These are phyloP conservation scores for Collybiopsis luxurians DNA, from an alignment of 768 basidiomycete species.

Conservation along the genomic window DNA sequence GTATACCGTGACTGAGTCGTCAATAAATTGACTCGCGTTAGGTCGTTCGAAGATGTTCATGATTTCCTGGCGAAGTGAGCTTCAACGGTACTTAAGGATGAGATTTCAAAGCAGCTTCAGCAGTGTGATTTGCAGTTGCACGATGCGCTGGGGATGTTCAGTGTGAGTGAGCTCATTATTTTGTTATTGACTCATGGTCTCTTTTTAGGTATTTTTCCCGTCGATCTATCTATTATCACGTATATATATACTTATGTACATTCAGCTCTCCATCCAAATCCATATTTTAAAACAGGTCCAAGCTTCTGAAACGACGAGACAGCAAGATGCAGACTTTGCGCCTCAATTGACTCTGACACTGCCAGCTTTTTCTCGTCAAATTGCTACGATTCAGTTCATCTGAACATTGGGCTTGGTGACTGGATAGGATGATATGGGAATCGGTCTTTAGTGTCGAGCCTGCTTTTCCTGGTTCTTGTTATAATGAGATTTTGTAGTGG, in stretches of 20 bases:
- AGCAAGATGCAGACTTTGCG: conserved; percentile 35
- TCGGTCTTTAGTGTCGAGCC: no score
- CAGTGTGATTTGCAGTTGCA: conserved; percentile 48
- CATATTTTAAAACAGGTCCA: conserved; percentile 52
- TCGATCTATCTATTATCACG: not conserved
- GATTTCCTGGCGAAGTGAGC: conserved; percentile 56
- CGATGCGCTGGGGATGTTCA: conserved; percentile 59
- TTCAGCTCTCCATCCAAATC: conserved; percentile 40
- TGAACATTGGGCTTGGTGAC: no score
- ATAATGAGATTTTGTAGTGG: no score
- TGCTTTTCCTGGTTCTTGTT: no score
- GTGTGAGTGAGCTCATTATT: conserved; percentile 29
- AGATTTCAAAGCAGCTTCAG: conserved; percentile 52
- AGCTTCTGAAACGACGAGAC: conserved; percentile 38
- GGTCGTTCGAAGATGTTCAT: conserved; percentile 43
- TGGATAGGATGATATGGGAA: no score
- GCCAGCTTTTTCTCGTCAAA: no score
- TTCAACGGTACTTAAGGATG: conserved; percentile 76
- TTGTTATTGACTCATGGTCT: not conserved
- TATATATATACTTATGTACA: not conserved
- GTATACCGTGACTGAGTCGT: no score
- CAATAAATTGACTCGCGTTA: no score
- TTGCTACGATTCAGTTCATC: no score
- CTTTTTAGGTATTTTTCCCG: conserved; percentile 23
- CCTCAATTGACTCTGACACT: no score